These are phyloP conservation scores for Piromyces finnis DNA, from an alignment of 192 early-diverging fungal genomes.

Conservation along the genomic window DNA sequence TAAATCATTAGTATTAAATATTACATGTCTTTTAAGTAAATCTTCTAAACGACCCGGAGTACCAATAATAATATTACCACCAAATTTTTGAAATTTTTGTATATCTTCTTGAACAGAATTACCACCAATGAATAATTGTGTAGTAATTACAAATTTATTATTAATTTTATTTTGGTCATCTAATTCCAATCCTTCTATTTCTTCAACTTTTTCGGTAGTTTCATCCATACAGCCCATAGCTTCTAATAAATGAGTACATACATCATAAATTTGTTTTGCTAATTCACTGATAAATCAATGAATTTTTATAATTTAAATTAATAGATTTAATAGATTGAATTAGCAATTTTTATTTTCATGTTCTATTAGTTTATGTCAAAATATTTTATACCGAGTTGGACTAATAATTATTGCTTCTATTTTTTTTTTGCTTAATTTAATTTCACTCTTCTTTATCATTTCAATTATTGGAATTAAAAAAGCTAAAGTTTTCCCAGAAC, in stretches of 20 bases:
- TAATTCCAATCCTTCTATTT: background rate
- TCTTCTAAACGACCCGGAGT: conserved; percentile 83
- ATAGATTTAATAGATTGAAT: too few species aligned
- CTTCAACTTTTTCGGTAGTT: background rate
- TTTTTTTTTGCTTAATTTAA: conserved; percentile 43
- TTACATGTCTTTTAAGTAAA: conserved; percentile 26
- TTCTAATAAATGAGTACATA: conserved; percentile 41
- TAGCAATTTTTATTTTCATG: too few species aligned
- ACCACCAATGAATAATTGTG: conserved; percentile 57
- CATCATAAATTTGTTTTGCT: conserved; percentile 64
- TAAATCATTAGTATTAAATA: conserved; percentile 56
- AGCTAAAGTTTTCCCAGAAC: conserved; percentile 87
- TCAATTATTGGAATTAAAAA: conserved; percentile 86
- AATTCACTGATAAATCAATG: too few species aligned
- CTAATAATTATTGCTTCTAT: conserved; percentile 77
- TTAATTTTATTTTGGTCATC: conserved; percentile 9
- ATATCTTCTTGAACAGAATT: conserved; percentile 43
- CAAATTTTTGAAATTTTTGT: conserved; percentile 29
- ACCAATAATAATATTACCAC: conserved; percentile 71
- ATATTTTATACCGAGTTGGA: conserved; percentile 43
- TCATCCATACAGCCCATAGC: conserved; percentile 1
- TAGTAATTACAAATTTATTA: conserved; percentile 3
- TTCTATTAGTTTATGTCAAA: too few species aligned
- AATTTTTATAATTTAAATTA: too few species aligned
- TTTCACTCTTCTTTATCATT: conserved; percentile 36